Base-by-base conservation (phyloP, 2,329 filamentous ascomycete species). In the Fusarium subglutinans region DNA sequence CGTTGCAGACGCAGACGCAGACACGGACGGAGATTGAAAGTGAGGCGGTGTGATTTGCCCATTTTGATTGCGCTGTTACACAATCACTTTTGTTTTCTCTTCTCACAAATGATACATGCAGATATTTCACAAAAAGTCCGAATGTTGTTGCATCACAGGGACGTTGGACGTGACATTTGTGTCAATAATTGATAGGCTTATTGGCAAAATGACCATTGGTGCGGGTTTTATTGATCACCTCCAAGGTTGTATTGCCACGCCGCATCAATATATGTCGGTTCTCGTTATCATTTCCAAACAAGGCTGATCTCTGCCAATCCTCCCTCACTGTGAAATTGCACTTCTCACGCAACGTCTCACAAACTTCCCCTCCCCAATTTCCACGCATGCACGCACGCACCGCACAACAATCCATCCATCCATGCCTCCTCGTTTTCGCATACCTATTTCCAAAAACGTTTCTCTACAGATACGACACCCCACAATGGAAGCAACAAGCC, bases 1-100 rank as follows among this genome's bases (percentile, higher is more conserved):
- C 43, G 44, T 24, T 24, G 24, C 28, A 30, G 63, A 60, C 40
- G 44, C 28, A 33, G 47, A 22, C 12, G 44, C 47, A 30, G 47
- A 51, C 30, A 33, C 48, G 28, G 48, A 24, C 48, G 22, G 43
- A 33, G 35, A 59, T 60, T 72, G 47, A 57, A 61, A 40, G 30
- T 61, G 55, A 62, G 68, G 72, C 68, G 72, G 56, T 72, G 63
- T 69, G 69, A 66, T 54, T 69, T 61, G 57, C 53, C 40, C 53
- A 44, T 47, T 67, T 67, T 41, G 22, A 72, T 58, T 62, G 22
- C 40, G 44, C 33, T 51, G 59, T 61, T 62, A 50, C 59, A 74
- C 72, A 74, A 47, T 57, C 38, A 43, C 20, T 38, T 22, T 54
- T n/a, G 20, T 54, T 54, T 54, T 17, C 57, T 66, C 53, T 48